Evolutionary conservation across 345 rosid genomes (phyloP), one percentile per base, ranked within the genome.

Genomic region (Schrenkiella parvula): DNA sequence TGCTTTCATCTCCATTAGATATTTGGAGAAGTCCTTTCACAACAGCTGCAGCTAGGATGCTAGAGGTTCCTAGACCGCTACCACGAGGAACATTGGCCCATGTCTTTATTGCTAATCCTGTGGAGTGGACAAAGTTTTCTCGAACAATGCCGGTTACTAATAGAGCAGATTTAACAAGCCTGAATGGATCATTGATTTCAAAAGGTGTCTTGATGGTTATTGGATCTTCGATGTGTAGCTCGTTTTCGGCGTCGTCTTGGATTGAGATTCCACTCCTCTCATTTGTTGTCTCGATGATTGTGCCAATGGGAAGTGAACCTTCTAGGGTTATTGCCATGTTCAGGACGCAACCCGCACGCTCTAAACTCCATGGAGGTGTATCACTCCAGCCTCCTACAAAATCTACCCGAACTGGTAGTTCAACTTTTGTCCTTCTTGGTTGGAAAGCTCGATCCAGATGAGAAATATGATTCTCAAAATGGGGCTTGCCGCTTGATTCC

Each of bases 301-400:
- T 82, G 64, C 99, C 96, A 52, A 95, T 86, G 15, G 97, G 99
- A 78, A 84, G 99, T 73, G 87, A 84, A 72, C 85, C 89, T 72
- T 86, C 96, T 74, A 95, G 64, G 52, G 85, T 81, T 77, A 95
- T 80, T 67, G 99, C 93, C 96, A 95, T 88, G 79, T 91, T 95
- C 54, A 91, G 82, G 78, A 95, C 97, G 63, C 82, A 85, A n/a
- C 97, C 97, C 51, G 93, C 87, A 58, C 99, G 96, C 84, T 95
- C 97, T 78, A 91, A 76, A 80, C 97, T 91, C 96, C 97, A 91
- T 46, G 97, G 98, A 72, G 98, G 98, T 75, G 98, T 93, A 64
- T 91, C 98, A 64, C 97, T 95, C 99, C 97, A 95, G 53, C 99
- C 96, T 46, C 99, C 99, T 42, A 84, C 97, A 85, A 95, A 91